A percentile compares a stretch with the other conserved stretches of the same genome.
Conservation (phyloP, 495 filamentous ascomycete species). For the Collariella sp. region DNA sequence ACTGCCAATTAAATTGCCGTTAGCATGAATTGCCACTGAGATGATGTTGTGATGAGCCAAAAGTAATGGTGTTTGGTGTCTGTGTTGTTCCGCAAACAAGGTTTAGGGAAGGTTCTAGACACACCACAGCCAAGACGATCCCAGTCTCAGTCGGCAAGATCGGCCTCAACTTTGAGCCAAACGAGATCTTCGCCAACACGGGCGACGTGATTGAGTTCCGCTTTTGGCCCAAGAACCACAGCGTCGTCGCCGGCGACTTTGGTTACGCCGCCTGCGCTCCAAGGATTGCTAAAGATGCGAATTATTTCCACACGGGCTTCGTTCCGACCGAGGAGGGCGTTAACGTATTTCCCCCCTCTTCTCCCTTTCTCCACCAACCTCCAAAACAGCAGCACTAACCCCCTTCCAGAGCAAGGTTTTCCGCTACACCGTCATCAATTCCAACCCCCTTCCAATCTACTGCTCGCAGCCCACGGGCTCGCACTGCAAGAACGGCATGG, state of each 20-base stretch:
- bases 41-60: too few relatives aligned
- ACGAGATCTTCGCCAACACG: slow-evolving; percentile 26
- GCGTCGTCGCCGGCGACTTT: slow-evolving; percentile 41
- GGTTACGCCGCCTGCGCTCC: slow-evolving; percentile 17
- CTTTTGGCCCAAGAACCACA: slow-evolving; percentile 45
- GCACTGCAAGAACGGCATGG: slow-evolving; percentile 32
- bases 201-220: slow-evolving; percentile 49
- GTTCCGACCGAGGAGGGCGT: slow-evolving; percentile 22
- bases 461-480: slow-evolving; percentile 35
- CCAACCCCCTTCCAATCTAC: slow-evolving; percentile 47
- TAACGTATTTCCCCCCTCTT: slow-evolving; percentile 19
- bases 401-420: slow-evolving; percentile 31
- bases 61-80: too few relatives aligned
- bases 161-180: slow-evolving; percentile 27
- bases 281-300: slow-evolving; percentile 10
- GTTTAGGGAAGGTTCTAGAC: too few relatives aligned
- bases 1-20: too few relatives aligned
- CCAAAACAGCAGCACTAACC: not conserved
- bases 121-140: slow-evolving; percentile 19
- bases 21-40: too few relatives aligned
- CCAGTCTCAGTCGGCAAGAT: slow-evolving; percentile 21
- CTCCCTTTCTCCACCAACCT: not conserved
- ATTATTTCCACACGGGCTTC: slow-evolving; percentile 42
- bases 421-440: slow-evolving; percentile 43
- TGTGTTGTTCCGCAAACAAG: too few relatives aligned